These are phyloP conservation scores for Aspergillus sclerotioniger DNA, from an alignment of 495 filamentous ascomycete genomes.

Conservation along the genomic window DNA sequence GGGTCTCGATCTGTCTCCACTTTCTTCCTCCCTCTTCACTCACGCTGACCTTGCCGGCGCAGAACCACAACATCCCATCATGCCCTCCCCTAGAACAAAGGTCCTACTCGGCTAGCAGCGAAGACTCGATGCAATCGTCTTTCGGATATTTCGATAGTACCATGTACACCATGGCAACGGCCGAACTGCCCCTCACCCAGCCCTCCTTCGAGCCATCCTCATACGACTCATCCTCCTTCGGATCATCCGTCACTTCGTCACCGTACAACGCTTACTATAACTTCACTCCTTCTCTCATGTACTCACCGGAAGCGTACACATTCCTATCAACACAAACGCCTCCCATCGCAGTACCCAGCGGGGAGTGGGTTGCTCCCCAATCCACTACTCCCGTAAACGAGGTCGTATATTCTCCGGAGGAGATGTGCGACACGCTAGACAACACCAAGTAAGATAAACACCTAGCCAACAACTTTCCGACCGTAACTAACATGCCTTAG, in stretches of 20 bases:
- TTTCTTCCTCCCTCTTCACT: neutral
- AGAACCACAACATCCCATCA: conserved; percentile 13
- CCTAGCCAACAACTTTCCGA: neutral
- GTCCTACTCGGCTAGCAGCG: conserved; percentile 23
- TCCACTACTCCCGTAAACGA: conserved; percentile 6
- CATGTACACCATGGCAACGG: conserved; percentile 29
- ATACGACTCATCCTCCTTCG: conserved; percentile 10
- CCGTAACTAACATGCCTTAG: neutral
- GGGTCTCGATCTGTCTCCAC: neutral
- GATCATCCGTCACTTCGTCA: conserved; percentile 4
- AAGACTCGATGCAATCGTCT: conserved; percentile 26
- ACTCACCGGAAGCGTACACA: conserved; percentile 15
- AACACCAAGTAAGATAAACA: conserved; percentile 11
- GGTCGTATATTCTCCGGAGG: conserved; percentile 14
- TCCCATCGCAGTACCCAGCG: conserved; percentile 8
- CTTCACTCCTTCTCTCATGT: conserved; percentile 18
- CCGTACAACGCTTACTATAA: conserved; percentile 12
- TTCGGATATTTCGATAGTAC: conserved; percentile 23
- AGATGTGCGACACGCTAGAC: conserved; percentile 13
- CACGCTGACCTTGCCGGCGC: conserved; percentile 7
- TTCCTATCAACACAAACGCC: conserved; percentile 12
- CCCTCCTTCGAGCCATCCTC: conserved; percentile 17
- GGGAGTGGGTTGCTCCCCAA: conserved; percentile 8
- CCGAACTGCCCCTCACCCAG: conserved; percentile 19
- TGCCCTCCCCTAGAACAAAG: conserved; percentile 26